Percentiles rank a stretch among this genome's conserved stretches.
These are phyloP conservation scores for Colletotrichum sansevieriae DNA, from an alignment of 2,329 filamentous ascomycete species.

Conservation along the genomic window DNA sequence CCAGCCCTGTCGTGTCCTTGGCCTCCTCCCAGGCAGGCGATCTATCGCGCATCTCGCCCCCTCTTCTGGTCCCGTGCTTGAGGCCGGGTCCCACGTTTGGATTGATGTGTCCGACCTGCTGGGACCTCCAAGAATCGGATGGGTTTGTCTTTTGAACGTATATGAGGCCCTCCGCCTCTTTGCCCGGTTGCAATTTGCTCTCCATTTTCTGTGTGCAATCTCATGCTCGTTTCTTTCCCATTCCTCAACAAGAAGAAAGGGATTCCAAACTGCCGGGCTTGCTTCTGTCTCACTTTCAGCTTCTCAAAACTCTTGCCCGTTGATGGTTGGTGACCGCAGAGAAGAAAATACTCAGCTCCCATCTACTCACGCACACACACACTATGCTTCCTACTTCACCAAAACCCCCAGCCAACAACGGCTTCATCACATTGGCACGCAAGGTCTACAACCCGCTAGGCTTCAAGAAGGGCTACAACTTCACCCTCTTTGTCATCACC, in stretches of 20 bases:
- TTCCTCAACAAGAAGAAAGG: constrained; percentile 34
- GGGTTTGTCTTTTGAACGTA: constrained; percentile 2
- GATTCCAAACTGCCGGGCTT: neutral
- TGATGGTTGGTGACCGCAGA: neutral
- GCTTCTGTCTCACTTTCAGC: constrained; percentile 18
- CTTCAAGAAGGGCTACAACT: constrained; percentile 70
- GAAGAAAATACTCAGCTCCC: no score
- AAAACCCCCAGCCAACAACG: constrained; percentile 37
- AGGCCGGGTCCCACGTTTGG: neutral
- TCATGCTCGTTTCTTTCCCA: constrained; percentile 4
- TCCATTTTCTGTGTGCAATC: neutral
- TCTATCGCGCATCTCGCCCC: constrained; percentile 11
- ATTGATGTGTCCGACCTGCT: constrained; percentile 6
- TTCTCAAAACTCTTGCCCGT: neutral
- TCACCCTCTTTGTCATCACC: constrained; percentile 65
- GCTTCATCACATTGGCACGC: constrained; percentile 43
- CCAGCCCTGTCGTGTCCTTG: neutral
- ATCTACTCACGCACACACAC: neutral
- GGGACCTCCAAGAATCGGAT: neutral
- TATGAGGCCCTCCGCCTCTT: constrained; percentile 13
- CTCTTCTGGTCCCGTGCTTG: neutral
- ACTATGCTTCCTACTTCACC: constrained; percentile 19
- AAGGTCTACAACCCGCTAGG: constrained; percentile 61
- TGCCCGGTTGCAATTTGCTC: neutral
- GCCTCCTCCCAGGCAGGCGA: neutral